Evolutionary conservation across 495 filamentous ascomycete species (phyloP).

Genomic region (Penicillium maclennaniae): DNA sequence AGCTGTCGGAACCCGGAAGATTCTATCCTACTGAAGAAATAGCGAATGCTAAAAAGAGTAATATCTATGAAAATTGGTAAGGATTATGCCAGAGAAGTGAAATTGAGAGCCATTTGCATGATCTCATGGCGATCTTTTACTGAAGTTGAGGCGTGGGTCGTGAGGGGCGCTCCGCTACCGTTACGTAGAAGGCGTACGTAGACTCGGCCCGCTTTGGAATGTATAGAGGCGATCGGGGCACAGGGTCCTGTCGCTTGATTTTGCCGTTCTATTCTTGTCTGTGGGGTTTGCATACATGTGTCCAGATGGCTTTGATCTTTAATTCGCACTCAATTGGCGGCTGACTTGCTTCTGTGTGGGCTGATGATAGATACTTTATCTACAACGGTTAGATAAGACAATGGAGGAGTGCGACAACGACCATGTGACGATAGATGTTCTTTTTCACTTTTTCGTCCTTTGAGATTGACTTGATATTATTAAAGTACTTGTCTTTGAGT

Average conservation of each 20-base stretch:
- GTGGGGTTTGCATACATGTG: background rate
- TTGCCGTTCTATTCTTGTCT: background rate
- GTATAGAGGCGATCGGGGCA: background rate
- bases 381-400: background rate
- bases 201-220: background rate
- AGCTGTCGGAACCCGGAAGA: background rate
- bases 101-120: background rate
- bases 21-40: too few relatives aligned
- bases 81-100: background rate
- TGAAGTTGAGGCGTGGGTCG: background rate
- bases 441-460: too few relatives aligned
- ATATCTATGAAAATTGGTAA: background rate
- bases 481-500: too few relatives aligned
- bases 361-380: background rate
- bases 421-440: background rate
- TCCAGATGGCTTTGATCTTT: background rate
- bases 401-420: too few relatives aligned
- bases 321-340: background rate
- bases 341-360: too few relatives aligned
- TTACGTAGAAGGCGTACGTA: background rate
- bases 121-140: background rate
- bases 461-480: too few relatives aligned
- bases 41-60: too few relatives aligned
- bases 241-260: background rate
- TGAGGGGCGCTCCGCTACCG: background rate